These are phyloP conservation scores for Tympanopsis confertula DNA, from an alignment of 2,329 filamentous ascomycete species.

Conservation along the genomic window DNA sequence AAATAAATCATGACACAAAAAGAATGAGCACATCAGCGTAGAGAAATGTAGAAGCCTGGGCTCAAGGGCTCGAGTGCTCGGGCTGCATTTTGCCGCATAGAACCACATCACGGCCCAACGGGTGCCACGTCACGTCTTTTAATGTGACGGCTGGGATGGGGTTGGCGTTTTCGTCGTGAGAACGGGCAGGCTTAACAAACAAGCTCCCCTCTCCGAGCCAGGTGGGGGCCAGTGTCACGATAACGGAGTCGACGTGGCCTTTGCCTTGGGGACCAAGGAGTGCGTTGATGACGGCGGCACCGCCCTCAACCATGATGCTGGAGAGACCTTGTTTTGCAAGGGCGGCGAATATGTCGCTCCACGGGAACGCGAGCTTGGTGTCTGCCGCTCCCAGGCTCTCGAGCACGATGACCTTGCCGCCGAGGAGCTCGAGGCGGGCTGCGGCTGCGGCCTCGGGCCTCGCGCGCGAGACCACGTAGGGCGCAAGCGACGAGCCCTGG, in stretches of 20 bases:
- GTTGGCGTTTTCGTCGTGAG: neutral
- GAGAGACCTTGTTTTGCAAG: slow-evolving; percentile 30
- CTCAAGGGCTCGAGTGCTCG: no score
- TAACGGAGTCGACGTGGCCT: slow-evolving; percentile 41
- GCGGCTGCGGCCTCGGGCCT: neutral
- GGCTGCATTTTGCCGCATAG: neutral
- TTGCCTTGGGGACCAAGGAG: slow-evolving; percentile 18
- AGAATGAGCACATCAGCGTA: no score
- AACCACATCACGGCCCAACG: neutral
- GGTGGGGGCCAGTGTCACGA: slow-evolving; percentile 52
- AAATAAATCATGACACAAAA: no score
- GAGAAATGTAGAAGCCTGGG: no score
- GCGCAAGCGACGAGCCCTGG: slow-evolving; percentile 41
- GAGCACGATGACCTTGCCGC: slow-evolving; percentile 8
- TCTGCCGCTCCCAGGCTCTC: slow-evolving; percentile 1
- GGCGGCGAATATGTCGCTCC: slow-evolving; percentile 13
- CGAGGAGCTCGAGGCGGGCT: slow-evolving; percentile 2
- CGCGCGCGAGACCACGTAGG: slow-evolving; percentile 32
- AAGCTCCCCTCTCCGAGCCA: slow-evolving; percentile 51
- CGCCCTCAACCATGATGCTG: slow-evolving; percentile 57
- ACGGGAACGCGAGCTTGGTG: neutral
- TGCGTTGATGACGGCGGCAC: slow-evolving; percentile 45
- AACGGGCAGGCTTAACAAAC: slow-evolving; percentile 34
- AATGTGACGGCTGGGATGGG: neutral
- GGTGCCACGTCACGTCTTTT: neutral